Evolutionary conservation across 441 rosid genomes (phyloP), one percentile per base, ranked within the genome.

Genomic region (Mallotus repandus): DNA sequence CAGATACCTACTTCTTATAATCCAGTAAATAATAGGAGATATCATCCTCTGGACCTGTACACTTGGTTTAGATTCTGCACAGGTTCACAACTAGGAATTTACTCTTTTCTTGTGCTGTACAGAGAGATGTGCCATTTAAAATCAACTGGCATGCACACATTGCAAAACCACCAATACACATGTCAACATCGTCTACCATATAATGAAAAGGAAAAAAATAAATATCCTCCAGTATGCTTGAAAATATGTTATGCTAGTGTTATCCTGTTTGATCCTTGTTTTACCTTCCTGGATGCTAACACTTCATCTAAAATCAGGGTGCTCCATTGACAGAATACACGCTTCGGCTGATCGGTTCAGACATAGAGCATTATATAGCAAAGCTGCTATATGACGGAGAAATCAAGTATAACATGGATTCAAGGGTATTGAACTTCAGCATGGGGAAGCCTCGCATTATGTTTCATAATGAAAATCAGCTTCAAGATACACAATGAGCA

Each of bases 271-370:
- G 49, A 45, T 38, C 52, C 59, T 62, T 49, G 58, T 60, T 25
- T 43, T 13, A 14, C 57, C 69, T 38, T 21, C 7, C 7, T 14
- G n/a, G 2, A 11, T 32, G n/a, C 35, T 69, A 38, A 63, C n/a
- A 41, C 16, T 32, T 76, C 25, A 45, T 76, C 57, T 22, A 50
- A 68, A 68, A 74, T 57, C 88, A 93, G 99, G 98, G 98, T 29
- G 99, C 99, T 0, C 92, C 92, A 7, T 75, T 93, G 85, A 95
- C 98, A 4, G 98, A 95, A 77, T 95, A 95, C 80, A 95, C 99
- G 4, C 88, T 93, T 5, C 85, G 98, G 61, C 81, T 93, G 79
- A 88, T 95, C 5, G 99, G 98, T 75, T 95, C 98, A 0, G 97
- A 95, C 79, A 72, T 93, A 66, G 98, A 95, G 76, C 98, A 95